A percentile compares a stretch with the other conserved stretches of the same genome.
Evolutionary conservation across 2,329 filamentous ascomycete genomes (phyloP).

Genomic region (Talaromyces sp.): DNA sequence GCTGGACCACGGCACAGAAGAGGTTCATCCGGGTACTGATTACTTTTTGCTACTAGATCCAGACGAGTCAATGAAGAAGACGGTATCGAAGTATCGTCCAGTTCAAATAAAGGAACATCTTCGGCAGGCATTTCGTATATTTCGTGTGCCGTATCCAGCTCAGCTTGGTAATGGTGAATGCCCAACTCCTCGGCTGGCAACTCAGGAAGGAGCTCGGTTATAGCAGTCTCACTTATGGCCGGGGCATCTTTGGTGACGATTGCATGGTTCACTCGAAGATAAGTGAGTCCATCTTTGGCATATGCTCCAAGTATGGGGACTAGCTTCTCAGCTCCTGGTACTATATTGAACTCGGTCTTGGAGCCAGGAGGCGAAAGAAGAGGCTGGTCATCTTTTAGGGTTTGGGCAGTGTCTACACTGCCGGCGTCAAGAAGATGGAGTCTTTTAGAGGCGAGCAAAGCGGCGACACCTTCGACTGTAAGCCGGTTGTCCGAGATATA

Average conservation of each 20-base stretch:
- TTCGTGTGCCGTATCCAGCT: constrained; percentile 32
- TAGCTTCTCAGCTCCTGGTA: constrained; percentile 55
- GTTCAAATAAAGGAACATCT: constrained; percentile 37
- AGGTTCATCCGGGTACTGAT: constrained; percentile 33
- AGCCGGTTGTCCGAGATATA: constrained; percentile 58
- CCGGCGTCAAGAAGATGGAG: constrained; percentile 59
- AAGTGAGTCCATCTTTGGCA: constrained; percentile 51
- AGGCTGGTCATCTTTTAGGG: constrained; percentile 25
- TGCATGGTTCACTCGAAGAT: constrained; percentile 56
- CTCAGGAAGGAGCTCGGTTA: constrained; percentile 33
- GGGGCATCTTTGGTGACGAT: constrained; percentile 51
- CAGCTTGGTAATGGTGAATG: constrained; percentile 26
- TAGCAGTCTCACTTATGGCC: constrained; percentile 30
- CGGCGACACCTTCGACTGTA: constrained; percentile 56
- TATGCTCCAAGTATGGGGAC: constrained; percentile 50
- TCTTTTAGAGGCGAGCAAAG: constrained; percentile 51
- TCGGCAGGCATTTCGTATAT: constrained; percentile 39
- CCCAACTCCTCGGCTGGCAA: constrained; percentile 33
- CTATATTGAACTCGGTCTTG: constrained; percentile 22
- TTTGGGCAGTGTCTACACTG: constrained; percentile 41
- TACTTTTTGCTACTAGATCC: neutral
- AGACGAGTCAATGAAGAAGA: constrained; percentile 6
- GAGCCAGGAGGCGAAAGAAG: constrained; percentile 16
- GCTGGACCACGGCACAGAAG: constrained; percentile 41
- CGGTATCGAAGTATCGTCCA: constrained; percentile 36